Evolutionary conservation across 176 grass and related monocot genomes (phyloP).

Genomic region (Urochloa ruziziensis): DNA sequence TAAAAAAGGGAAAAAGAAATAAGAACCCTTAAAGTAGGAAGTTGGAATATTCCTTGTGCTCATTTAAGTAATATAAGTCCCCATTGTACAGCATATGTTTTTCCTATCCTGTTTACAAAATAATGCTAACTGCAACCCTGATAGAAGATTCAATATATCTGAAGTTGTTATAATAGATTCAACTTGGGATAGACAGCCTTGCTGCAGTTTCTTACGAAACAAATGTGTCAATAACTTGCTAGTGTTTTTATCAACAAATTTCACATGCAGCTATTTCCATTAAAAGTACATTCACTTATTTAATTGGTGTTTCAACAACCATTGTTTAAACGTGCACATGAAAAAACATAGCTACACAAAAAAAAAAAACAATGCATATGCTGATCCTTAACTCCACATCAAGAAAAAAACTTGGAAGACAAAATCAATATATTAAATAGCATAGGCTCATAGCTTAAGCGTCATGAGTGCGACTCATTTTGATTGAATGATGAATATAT

Average conservation of each 20-base stretch:
- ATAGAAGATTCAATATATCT: neutral
- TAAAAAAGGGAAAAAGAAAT: constrained; percentile 12
- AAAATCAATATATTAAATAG: constrained; percentile 13
- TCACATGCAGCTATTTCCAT: neutral
- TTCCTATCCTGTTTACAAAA: neutral
- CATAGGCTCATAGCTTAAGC: neutral
- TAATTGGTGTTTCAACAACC: neutral
- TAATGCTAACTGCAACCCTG: neutral
- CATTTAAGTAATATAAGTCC: neutral
- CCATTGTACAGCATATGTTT: neutral
- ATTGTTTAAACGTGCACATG: neutral
- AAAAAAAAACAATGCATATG: neutral
- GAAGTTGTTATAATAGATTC: neutral
- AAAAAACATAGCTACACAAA: neutral
- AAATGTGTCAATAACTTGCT: neutral
- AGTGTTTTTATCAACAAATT: neutral
- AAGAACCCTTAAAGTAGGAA: neutral
- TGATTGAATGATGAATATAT: neutral
- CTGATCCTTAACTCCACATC: neutral
- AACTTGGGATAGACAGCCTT: neutral
- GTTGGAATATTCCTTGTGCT: neutral
- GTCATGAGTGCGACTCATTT: constrained; percentile 15
- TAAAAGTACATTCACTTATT: neutral
- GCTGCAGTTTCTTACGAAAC: neutral
- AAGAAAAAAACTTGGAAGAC: neutral